Evolutionary conservation across 164 flowering plant species (phyloP).

Genomic region (Chimonanthus salicifolius): DNA sequence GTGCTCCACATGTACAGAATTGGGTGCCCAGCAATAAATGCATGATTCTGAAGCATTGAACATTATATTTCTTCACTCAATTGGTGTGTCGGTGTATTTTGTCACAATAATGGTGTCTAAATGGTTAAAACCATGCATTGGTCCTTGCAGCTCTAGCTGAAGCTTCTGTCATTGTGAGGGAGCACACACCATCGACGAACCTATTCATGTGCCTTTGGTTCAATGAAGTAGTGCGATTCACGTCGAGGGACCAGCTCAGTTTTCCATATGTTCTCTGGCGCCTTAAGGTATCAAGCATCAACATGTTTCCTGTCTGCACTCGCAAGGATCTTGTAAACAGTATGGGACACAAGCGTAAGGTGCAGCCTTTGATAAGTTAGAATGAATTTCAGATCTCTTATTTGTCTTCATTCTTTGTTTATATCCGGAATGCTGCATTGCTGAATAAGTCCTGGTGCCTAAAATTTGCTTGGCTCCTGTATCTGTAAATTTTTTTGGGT

Average conservation of each 20-base stretch:
- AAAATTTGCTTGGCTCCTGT: too few species aligned
- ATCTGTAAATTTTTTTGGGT: too few species aligned
- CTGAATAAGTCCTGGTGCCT: too few species aligned
- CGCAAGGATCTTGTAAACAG: constrained; percentile 94
- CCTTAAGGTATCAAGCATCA: constrained; percentile 43
- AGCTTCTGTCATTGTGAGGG: constrained; percentile 89
- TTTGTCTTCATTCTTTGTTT: too few species aligned
- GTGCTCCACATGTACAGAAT: too few species aligned
- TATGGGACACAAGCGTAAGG: constrained; percentile 89
- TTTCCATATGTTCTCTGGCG: constrained; percentile 90
- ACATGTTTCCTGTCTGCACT: constrained; percentile 89
- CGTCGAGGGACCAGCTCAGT: constrained; percentile 94
- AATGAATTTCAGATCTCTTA: neutral
- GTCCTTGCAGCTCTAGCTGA: constrained; percentile 79
- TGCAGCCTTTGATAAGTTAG: constrained; percentile 50
- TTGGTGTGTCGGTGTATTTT: too few species aligned
- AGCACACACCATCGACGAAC: constrained; percentile 74
- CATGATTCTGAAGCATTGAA: too few species aligned
- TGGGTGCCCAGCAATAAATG: too few species aligned
- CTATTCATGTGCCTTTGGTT: constrained; percentile 91
- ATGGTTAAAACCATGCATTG: neutral
- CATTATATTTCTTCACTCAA: too few species aligned
- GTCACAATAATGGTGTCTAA: too few species aligned
- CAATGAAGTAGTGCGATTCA: constrained; percentile 91
- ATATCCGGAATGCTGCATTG: too few species aligned